Evolutionary conservation across 1,284 basidiomycete species (phyloP), one percentile per base, ranked within the genome.

Genomic region (Pseudozyma sp.): DNA sequence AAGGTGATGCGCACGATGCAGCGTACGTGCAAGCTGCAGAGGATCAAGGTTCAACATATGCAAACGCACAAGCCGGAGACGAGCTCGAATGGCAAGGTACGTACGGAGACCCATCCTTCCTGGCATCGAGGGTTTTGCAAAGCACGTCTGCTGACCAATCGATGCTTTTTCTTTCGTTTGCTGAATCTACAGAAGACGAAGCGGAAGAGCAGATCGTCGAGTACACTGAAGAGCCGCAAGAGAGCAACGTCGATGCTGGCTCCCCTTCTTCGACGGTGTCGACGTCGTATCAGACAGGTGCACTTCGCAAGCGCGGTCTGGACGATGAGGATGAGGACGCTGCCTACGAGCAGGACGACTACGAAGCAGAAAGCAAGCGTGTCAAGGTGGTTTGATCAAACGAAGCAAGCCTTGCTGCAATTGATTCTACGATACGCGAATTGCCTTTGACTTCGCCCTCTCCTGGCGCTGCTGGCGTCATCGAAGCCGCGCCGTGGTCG

Each of bases 121-220:
- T 13, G 14, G 35, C 35, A 42, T 24, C 24, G n/a, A 7, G 2
- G 13, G 13, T 11, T 9, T 35, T 8, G 16, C 37, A 7, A 31
- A 39, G 7, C 14, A 14, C 29, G 16, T 14, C 33, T 11, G 19
- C 61, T 69, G 53, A 63, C 48, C 11, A 24, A 16, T 30, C 29
- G 10, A 5, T 5, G 33, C n/a, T 29, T 9, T 8, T 4, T n/a
- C 24, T 29, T 35, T 24, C 14, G 17, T 14, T 5, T 30, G 29
- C 17, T 5, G 29, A 42, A n/a, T 7, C 24, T 62, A 14, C n/a
- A 63, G 57, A 56, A 16, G 61, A 48, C 31, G 44, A 51, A 30
- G 54, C 48, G n/a, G 71, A 70, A 42, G 77, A 77, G 46, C 69
- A 75, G 44, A 62, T 77, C 44, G 46, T 71, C n/a, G 77, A 76